These are phyloP conservation scores for Rhynchospora pubera DNA, from an alignment of 176 grass and related monocot species.

Conservation along the genomic window DNA sequence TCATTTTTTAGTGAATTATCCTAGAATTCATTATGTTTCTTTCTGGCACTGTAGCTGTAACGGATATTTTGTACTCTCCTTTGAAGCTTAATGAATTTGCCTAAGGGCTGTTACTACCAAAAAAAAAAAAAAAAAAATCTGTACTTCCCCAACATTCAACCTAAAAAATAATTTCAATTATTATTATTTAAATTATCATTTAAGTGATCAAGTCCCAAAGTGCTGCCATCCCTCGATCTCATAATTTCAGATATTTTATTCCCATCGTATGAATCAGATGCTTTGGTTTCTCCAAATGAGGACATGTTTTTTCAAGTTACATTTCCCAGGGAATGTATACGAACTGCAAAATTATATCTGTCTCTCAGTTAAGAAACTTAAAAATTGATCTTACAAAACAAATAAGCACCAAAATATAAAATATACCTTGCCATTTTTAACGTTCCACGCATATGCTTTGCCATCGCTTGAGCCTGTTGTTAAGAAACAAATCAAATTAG, in stretches of 20 bases:
- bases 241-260: neutral
- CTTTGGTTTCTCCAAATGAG: neutral
- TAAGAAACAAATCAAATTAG: too few relatives aligned
- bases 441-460: constrained; percentile 87
- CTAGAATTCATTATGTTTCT: too few relatives aligned
- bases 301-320: neutral
- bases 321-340: neutral
- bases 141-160: constrained; percentile 93
- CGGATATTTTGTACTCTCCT: too few relatives aligned
- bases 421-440: constrained; percentile 72
- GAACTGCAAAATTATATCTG: neutral
- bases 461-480: constrained; percentile 96
- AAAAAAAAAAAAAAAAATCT: too few relatives aligned
- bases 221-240: neutral
- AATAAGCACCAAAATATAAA: neutral
- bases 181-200: neutral
- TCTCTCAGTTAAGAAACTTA: neutral
- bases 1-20: too few relatives aligned
- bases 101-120: too few relatives aligned
- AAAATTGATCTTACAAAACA: neutral
- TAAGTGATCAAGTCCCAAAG: too few relatives aligned
- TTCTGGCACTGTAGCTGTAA: too few relatives aligned
- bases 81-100: too few relatives aligned
- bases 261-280: neutral
- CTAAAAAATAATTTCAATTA: constrained; percentile 23